Conservation (phyloP, 176 grass and related monocot genomes). For the Puccinellia tenuiflora region DNA sequence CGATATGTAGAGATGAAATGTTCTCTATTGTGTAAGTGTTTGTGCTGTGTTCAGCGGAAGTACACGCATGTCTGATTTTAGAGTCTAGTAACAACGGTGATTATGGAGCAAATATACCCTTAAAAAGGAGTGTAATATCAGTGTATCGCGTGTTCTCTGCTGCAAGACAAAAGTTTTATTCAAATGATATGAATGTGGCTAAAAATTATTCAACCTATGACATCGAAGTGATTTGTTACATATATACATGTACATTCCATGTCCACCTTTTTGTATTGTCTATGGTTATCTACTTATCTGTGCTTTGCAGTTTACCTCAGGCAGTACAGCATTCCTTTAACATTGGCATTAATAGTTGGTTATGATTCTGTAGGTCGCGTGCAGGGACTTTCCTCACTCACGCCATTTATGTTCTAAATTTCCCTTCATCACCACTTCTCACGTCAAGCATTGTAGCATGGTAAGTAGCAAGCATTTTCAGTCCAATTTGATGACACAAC, state of each 20-base stretch:
- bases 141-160: neutral
- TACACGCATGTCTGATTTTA: neutral
- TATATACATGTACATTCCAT: neutral
- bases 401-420: conserved; percentile 82
- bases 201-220: neutral
- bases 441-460: conserved; percentile 67
- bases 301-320: neutral
- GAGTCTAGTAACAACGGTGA: neutral
- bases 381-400: conserved; percentile 88
- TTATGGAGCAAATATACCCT: neutral
- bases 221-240: neutral
- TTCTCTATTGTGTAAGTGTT: neutral
- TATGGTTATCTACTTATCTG: neutral
- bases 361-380: conserved; percentile 70
- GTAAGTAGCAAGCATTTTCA: conserved; percentile 26
- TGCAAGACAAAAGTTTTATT: neutral
- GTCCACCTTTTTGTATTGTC: neutral
- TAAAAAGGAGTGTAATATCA: no score
- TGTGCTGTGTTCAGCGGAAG: neutral
- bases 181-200: neutral
- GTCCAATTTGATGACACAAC: neutral
- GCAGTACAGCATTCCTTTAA: neutral
- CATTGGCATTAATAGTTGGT: neutral
- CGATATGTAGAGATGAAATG: neutral
- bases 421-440: conserved; percentile 59